Evolutionary conservation across 2,329 filamentous ascomycete genomes (phyloP).

Genomic region (Herpotrichia juniperi): DNA sequence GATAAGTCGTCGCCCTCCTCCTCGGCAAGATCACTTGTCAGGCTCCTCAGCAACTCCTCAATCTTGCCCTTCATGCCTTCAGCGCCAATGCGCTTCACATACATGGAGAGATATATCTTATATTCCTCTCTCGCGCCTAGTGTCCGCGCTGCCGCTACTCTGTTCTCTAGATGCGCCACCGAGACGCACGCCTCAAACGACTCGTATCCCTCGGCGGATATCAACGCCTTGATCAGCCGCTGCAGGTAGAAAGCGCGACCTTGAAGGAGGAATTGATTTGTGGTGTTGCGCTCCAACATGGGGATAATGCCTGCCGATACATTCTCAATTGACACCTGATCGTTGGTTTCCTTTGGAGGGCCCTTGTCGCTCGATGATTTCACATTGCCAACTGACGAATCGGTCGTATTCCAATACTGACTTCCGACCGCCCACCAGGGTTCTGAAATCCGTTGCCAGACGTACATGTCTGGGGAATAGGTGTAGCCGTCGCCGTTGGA

Average conservation of each 20-base stretch:
- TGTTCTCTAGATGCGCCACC: slow-evolving; percentile 93
- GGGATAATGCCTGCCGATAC: slow-evolving; percentile 93
- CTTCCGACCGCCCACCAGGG: slow-evolving; percentile 98
- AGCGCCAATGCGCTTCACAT: slow-evolving; percentile 90
- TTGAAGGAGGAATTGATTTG: slow-evolving; percentile 87
- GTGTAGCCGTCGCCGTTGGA: slow-evolving; percentile 94
- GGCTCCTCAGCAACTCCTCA: slow-evolving; percentile 83
- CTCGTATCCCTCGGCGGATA: slow-evolving; percentile 90
- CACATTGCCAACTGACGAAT: slow-evolving; percentile 83
- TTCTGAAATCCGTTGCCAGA: slow-evolving; percentile 95
- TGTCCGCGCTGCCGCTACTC: slow-evolving; percentile 85
- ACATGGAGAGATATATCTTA: slow-evolving; percentile 94
- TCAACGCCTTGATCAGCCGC: slow-evolving; percentile 84
- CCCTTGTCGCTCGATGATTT: slow-evolving; percentile 62
- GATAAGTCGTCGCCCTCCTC: slow-evolving; percentile 60
- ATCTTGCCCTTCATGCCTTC: slow-evolving; percentile 88
- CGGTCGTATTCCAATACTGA: slow-evolving; percentile 98
- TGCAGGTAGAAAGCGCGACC: slow-evolving; percentile 91
- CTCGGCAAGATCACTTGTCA: slow-evolving; percentile 73
- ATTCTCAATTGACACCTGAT: slow-evolving; percentile 60
- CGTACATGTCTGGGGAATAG: slow-evolving; percentile 83
- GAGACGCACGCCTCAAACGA: slow-evolving; percentile 89
- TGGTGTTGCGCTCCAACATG: slow-evolving; percentile 91
- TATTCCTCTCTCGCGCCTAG: slow-evolving; percentile 91
- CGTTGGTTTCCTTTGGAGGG: slow-evolving; percentile 47